Conservation (phyloP, 805 yeast genomes). For the Candida schatavii region DNA sequence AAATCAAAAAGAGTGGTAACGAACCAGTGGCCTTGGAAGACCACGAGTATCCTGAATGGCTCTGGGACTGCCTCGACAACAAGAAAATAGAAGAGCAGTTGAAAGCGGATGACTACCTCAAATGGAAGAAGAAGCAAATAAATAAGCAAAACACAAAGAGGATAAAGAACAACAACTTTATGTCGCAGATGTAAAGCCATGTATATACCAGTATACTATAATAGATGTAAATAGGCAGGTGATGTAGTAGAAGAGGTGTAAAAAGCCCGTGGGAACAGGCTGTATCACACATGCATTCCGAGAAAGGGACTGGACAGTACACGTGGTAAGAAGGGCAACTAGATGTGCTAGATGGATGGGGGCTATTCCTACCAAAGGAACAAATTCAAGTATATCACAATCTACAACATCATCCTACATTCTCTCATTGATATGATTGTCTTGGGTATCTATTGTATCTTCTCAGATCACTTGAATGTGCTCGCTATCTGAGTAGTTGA, state of each 20-base stretch:
- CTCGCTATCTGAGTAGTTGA: conserved; percentile 12
- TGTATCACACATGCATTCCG: too few species aligned
- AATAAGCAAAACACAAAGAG: conserved; percentile 64
- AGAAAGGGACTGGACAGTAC: too few species aligned
- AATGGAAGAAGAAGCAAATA: conserved; percentile 64
- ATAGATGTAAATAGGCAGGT: too few species aligned
- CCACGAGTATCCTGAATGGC: conserved; percentile 89
- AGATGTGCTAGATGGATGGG: too few species aligned
- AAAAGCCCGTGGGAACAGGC: too few species aligned
- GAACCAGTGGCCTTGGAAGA: conserved; percentile 89
- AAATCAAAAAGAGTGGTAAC: conserved; percentile 73
- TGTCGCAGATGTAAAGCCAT: conserved; percentile 48
- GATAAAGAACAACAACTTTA: conserved; percentile 78
- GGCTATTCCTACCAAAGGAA: too few species aligned
- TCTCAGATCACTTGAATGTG: conserved; percentile 10
- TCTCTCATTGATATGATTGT: too few species aligned
- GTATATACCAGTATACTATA: background rate
- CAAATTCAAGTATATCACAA: too few species aligned
- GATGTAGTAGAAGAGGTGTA: too few species aligned
- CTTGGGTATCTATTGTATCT: too few species aligned
- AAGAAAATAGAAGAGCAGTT: conserved; percentile 56
- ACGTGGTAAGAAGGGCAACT: too few species aligned
- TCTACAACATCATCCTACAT: too few species aligned
- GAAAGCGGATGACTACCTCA: conserved; percentile 58
- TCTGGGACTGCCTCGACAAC: conserved; percentile 80